Conservation (phyloP, 441 rosid genomes). For the Mallotus repandus region DNA sequence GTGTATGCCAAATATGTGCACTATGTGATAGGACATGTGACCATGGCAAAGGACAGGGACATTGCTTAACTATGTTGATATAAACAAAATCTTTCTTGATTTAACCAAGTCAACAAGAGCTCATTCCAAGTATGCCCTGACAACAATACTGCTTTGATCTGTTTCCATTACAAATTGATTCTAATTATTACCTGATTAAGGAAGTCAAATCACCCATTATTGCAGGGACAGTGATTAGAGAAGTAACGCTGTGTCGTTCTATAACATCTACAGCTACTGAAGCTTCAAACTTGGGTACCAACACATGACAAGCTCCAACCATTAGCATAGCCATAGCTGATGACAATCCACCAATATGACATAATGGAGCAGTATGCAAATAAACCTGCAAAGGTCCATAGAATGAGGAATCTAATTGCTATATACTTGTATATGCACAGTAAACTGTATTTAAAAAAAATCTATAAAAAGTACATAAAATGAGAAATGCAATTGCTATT, state of each 20-base stretch:
- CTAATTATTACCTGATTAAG: slow-evolving; percentile 44
- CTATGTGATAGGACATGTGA: too few species aligned
- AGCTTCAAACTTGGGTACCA: slow-evolving; percentile 76
- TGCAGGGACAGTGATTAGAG: slow-evolving; percentile 77
- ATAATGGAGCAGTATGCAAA: slow-evolving; percentile 77
- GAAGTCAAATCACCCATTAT: slow-evolving; percentile 68
- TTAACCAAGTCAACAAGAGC: too few species aligned
- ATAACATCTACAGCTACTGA: slow-evolving; percentile 48
- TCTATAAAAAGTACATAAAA: slow-evolving; percentile 3
- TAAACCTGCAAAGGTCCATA: slow-evolving; percentile 59
- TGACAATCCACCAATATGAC: slow-evolving; percentile 90
- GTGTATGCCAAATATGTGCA: too few species aligned
- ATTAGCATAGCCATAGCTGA: slow-evolving; percentile 88
- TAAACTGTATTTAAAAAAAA: slow-evolving; percentile 5
- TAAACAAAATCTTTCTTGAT: too few species aligned
- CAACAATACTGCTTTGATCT: not conserved
- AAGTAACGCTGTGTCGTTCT: slow-evolving; percentile 56
- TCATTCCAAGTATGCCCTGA: too few species aligned
- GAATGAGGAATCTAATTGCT: slow-evolving; percentile 5
- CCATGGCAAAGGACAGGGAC: too few species aligned
- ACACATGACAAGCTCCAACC: slow-evolving; percentile 79
- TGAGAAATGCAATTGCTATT: slow-evolving; percentile 1
- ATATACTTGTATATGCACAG: not conserved
- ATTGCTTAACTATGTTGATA: too few species aligned
- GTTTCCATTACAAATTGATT: slow-evolving; percentile 4